phyloP scores from a whole-genome alignment of 352 stramenopile genomes.

The Phytophthora sp. region DNA sequence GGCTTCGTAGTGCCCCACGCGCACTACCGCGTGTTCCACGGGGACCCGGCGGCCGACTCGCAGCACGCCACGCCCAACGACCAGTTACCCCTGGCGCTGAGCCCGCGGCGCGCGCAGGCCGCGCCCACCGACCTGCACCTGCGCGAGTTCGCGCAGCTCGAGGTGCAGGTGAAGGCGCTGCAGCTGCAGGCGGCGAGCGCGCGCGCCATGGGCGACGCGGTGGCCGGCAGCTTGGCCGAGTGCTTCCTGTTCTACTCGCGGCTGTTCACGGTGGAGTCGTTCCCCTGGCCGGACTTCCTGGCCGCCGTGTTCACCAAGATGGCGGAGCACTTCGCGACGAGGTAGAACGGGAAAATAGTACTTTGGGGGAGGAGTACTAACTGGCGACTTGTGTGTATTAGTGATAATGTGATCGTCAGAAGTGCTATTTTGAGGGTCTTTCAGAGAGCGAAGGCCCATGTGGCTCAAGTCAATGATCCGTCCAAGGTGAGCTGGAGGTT shows the following conservation, averaged over 20 bases:
- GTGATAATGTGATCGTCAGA: constrained; percentile 41
- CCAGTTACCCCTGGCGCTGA: constrained; percentile 36
- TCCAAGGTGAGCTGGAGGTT: constrained; percentile 37
- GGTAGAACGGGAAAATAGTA: constrained; percentile 21
- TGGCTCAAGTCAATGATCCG: constrained; percentile 55
- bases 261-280: constrained; percentile 61
- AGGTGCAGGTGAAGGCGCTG: constrained; percentile 63
- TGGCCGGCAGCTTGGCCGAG: constrained; percentile 45
- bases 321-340: constrained; percentile 54
- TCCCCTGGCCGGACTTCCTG: constrained; percentile 71
- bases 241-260: constrained; percentile 59
- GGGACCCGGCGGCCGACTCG: constrained; percentile 43
- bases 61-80: constrained; percentile 30
- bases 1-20: constrained; percentile 49
- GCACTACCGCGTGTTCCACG: constrained; percentile 68
- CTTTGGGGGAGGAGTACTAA: not conserved
- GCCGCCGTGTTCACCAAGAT: constrained; percentile 58
- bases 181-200: constrained; percentile 35
- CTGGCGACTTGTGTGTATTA: constrained; percentile 7
- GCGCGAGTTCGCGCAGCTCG: constrained; percentile 62
- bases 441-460: constrained; percentile 37
- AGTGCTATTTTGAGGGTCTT: constrained; percentile 55
- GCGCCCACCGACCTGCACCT: constrained; percentile 56
- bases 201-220: not conserved
- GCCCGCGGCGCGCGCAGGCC: not conserved